Percentiles rank a stretch among this genome's conserved stretches.
These are phyloP conservation scores for Debaryomyces psychrophilus DNA, from an alignment of 1,139 yeast genomes.

Conservation along the genomic window DNA sequence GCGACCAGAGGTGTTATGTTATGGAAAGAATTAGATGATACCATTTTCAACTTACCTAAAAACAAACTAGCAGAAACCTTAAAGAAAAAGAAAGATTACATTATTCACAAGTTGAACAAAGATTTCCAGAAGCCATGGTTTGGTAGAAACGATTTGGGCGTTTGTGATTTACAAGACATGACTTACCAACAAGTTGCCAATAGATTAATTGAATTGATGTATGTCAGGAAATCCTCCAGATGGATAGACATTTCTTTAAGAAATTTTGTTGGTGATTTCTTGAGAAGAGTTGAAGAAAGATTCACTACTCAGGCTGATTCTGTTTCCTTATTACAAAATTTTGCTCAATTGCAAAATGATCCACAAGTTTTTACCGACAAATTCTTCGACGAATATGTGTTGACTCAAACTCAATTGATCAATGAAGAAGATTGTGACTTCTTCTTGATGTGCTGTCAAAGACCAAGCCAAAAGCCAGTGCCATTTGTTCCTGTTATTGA, in stretches of 20 bases:
- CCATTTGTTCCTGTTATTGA: conserved; percentile 96
- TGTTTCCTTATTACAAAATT: conserved; percentile 74
- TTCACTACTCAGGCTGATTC: conserved; percentile 61
- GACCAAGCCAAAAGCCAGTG: conserved; percentile 93
- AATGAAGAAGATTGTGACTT: conserved; percentile 95
- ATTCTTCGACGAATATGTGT: conserved; percentile 70
- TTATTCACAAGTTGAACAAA: conserved; percentile 80
- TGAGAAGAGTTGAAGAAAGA: conserved; percentile 97
- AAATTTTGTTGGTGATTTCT: conserved; percentile 82
- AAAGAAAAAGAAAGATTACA: conserved; percentile 80
- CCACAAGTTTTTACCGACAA: conserved; percentile 65
- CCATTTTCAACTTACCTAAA: conserved; percentile 89
- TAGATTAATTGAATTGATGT: conserved; percentile 88
- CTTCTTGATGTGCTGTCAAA: conserved; percentile 82
- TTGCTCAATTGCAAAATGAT: conserved; percentile 57
- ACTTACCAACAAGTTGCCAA: conserved; percentile 89
- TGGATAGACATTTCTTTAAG: conserved; percentile 91
- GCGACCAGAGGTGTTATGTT: conserved; percentile 97
- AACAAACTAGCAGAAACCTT: conserved; percentile 83
- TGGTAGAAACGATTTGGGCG: conserved; percentile 74
- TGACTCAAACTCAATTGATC: conserved; percentile 77
- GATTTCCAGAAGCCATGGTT: conserved; percentile 99
- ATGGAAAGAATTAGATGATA: conserved; percentile 96
- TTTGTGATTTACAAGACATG: conserved; percentile 93
- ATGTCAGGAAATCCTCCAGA: conserved; percentile 72